phyloP scores from a whole-genome alignment of 106 monocot species.

The Vanilla planifolia region DNA sequence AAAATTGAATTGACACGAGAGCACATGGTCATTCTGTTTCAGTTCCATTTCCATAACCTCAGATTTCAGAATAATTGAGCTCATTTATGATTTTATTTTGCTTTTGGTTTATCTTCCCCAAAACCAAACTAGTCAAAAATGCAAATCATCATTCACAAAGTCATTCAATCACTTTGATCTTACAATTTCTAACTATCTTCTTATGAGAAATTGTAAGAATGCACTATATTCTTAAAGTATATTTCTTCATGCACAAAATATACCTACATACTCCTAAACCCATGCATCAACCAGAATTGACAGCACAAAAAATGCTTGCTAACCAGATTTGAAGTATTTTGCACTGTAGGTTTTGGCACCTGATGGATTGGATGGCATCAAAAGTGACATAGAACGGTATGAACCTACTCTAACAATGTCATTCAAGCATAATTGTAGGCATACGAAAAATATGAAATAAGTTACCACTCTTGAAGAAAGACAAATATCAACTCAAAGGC shows the following conservation, averaged over 20 bases:
- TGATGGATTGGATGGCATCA: not conserved
- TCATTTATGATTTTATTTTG: too few species aligned
- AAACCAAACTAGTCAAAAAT: too few species aligned
- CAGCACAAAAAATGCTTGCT: not conserved
- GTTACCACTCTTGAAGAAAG: conserved; percentile 79
- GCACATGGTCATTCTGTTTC: too few species aligned
- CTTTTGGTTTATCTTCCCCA: too few species aligned
- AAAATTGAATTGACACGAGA: too few species aligned
- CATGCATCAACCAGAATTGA: too few species aligned
- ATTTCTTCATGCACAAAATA: too few species aligned
- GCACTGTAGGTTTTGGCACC: not conserved
- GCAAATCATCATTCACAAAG: too few species aligned
- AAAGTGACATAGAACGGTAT: not conserved
- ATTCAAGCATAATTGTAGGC: not conserved
- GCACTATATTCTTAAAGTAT: too few species aligned
- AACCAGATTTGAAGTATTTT: not conserved
- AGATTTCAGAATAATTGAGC: too few species aligned
- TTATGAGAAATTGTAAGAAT: not conserved
- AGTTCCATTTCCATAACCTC: too few species aligned
- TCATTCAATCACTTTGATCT: not conserved
- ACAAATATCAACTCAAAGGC: conserved; percentile 94
- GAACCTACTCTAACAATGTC: not conserved
- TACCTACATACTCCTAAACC: not conserved
- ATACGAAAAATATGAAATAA: conserved; percentile 4
- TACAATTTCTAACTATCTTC: not conserved